Evolutionary conservation across 1,284 basidiomycete genomes (phyloP).

Genomic region (Cryptococcus hybrid): DNA sequence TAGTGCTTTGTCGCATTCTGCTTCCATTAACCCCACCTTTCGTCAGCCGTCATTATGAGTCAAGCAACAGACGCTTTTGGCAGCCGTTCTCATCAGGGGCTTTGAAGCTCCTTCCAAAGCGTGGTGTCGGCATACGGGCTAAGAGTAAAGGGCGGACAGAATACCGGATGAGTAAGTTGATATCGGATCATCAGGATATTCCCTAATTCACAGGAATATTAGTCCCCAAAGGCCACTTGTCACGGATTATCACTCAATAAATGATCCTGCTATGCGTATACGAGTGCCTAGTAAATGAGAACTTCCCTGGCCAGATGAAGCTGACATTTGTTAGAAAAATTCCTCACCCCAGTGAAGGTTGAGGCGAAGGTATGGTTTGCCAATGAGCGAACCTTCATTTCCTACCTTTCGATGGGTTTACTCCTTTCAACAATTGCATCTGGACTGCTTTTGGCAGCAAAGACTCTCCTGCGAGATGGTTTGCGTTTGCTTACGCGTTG

Average conservation of each 20-base stretch:
- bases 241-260: slow-evolving; percentile 47
- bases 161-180: slow-evolving; percentile 44
- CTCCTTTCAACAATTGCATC: slow-evolving; percentile 82
- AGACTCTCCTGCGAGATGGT: slow-evolving; percentile 68
- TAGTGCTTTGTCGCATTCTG: too few species aligned
- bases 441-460: slow-evolving; percentile 60
- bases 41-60: slow-evolving; percentile 7
- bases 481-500: slow-evolving; percentile 80
- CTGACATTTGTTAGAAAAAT: slow-evolving; percentile 59
- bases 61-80: slow-evolving; percentile 38
- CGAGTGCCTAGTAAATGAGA: slow-evolving; percentile 39
- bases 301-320: slow-evolving; percentile 6
- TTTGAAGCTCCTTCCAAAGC: slow-evolving; percentile 36
- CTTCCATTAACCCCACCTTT: neutral
- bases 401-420: slow-evolving; percentile 84
- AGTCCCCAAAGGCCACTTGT: slow-evolving; percentile 32
- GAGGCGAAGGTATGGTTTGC: slow-evolving; percentile 99
- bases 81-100: slow-evolving; percentile 48
- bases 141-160: slow-evolving; percentile 43
- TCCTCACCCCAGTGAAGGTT: slow-evolving; percentile 83
- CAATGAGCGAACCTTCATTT: slow-evolving; percentile 94
- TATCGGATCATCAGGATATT: neutral
- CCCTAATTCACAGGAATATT: neutral
- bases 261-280: slow-evolving; percentile 37
- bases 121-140: slow-evolving; percentile 32